Conservation (phyloP, 371 early-diverging fungal species). For the Neoconidiobolus thromboides region DNA sequence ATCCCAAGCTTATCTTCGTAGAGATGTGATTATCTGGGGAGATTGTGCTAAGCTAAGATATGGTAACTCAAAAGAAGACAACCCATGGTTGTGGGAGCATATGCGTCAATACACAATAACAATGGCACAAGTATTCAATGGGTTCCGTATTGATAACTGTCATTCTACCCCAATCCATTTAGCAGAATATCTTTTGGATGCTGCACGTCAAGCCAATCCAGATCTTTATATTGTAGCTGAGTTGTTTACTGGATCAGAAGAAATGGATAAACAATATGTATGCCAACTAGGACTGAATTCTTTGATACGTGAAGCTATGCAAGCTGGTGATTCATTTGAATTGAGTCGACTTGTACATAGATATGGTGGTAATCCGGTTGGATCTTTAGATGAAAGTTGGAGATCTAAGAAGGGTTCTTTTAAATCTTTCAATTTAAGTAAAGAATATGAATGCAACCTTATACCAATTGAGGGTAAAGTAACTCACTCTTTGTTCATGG, state of each 20-base stretch:
- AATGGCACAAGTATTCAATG: constrained; percentile 79
- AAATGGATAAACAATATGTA: constrained; percentile 75
- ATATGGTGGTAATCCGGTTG: constrained; percentile 74
- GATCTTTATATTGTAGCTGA: constrained; percentile 92
- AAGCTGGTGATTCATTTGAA: constrained; percentile 85
- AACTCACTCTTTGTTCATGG: constrained; percentile 92
- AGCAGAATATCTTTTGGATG: constrained; percentile 77
- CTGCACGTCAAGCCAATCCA: constrained; percentile 64
- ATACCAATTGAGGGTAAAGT: constrained; percentile 18
- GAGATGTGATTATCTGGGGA: constrained; percentile 94
- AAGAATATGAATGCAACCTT: constrained; percentile 10
- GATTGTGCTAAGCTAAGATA: constrained; percentile 96
- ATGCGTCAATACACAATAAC: constrained; percentile 70
- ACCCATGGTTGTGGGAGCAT: constrained; percentile 90
- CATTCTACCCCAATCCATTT: constrained; percentile 93
- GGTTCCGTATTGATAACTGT: constrained; percentile 95
- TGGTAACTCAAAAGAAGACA: constrained; percentile 62
- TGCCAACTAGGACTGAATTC: constrained; percentile 84
- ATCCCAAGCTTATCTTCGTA: constrained; percentile 71
- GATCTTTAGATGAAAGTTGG: constrained; percentile 41
- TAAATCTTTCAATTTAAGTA: background rate
- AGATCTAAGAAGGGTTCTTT: constrained; percentile 8
- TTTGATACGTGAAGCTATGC: constrained; percentile 91
- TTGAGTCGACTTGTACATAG: constrained; percentile 71
- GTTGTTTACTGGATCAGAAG: constrained; percentile 87